Percentiles rank a stretch among this genome's conserved stretches.
Conservation (phyloP, 1,284 basidiomycete genomes). For the Puccinia sorghi region DNA sequence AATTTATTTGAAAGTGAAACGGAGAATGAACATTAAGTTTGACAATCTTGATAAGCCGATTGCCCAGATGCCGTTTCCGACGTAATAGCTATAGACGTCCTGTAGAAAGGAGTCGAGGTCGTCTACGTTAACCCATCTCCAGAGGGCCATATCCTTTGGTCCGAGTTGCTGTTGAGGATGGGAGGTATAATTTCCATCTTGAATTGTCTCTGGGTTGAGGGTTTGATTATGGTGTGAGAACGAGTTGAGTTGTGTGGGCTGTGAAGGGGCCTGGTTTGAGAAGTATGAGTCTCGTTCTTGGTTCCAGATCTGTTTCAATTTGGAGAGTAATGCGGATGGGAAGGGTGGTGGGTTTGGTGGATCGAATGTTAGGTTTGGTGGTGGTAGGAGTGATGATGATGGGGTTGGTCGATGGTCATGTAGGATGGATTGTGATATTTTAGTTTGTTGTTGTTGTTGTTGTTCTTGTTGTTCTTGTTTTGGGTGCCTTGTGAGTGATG, state of each 20-base stretch:
- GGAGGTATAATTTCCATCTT: background rate
- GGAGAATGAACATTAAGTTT: conserved; percentile 74
- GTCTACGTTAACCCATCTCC: conserved; percentile 98
- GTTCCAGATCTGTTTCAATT: conserved; percentile 40
- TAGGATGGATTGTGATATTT: conserved; percentile 28
- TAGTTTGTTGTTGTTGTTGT: background rate
- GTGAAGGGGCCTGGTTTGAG: background rate
- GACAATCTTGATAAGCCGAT: conserved; percentile 83
- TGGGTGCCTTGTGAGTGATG: conserved; percentile 46
- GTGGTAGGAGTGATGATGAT: conserved; percentile 20
- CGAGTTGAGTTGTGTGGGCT: conserved; percentile 7
- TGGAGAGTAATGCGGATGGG: conserved; percentile 2
- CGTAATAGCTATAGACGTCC: conserved; percentile 88
- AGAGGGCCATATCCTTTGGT: conserved; percentile 75
- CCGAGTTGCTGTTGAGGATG: conserved; percentile 40
- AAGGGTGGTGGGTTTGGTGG: background rate
- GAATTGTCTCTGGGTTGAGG: background rate
- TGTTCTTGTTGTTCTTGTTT: conserved; percentile 6
- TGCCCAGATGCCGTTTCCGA: conserved; percentile 91
- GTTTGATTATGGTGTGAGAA: conserved; percentile 17
- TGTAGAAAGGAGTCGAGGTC: conserved; percentile 93
- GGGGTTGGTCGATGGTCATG: conserved; percentile 40
- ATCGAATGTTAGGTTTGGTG: too few species aligned
- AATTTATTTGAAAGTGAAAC: conserved; percentile 22
- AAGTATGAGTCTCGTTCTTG: conserved; percentile 34